Conservation (phyloP, 805 yeast species). For the Saturnispora quitensis region DNA sequence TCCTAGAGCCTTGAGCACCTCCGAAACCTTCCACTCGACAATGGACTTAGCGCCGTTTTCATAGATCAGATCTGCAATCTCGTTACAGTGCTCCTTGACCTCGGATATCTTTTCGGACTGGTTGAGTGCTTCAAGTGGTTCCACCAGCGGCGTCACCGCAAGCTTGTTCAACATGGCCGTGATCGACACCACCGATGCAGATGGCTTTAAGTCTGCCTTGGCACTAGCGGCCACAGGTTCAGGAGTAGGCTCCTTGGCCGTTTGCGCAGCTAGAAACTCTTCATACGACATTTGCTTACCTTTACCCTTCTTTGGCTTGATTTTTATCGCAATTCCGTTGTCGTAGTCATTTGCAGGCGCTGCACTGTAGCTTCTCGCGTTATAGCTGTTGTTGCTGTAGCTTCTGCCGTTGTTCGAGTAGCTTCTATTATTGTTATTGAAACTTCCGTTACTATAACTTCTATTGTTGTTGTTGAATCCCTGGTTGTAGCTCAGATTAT, state of each 20-base stretch:
- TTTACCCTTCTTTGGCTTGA: slow-evolving; percentile 4
- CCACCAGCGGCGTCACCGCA: slow-evolving; percentile 57
- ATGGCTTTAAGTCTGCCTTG: slow-evolving; percentile 1
- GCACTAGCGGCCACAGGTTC: neutral
- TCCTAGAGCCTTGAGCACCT: slow-evolving; percentile 52
- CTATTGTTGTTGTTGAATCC: slow-evolving; percentile 1
- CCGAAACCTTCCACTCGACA: slow-evolving; percentile 55
- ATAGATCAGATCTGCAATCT: slow-evolving; percentile 41
- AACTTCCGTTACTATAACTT: neutral
- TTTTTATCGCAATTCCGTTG: slow-evolving; percentile 1
- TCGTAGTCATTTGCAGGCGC: neutral
- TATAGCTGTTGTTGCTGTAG: neutral
- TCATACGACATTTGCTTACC: slow-evolving; percentile 1
- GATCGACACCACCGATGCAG: slow-evolving; percentile 57
- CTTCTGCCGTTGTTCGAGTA: neutral
- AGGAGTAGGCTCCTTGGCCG: neutral
- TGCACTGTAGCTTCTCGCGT: neutral
- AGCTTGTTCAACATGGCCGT: slow-evolving; percentile 58
- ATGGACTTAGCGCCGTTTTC: slow-evolving; percentile 40
- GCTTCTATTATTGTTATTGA: neutral
- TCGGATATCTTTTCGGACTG: slow-evolving; percentile 44
- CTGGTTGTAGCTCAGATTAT: slow-evolving; percentile 4
- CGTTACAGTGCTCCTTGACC: slow-evolving; percentile 44
- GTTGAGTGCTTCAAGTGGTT: slow-evolving; percentile 43
- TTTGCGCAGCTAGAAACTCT: slow-evolving; percentile 1